These are phyloP conservation scores for slime mould (Dictyostelium discoideum) DNA, from an alignment of 78 protist species.

Conservation along the genomic window DNA sequence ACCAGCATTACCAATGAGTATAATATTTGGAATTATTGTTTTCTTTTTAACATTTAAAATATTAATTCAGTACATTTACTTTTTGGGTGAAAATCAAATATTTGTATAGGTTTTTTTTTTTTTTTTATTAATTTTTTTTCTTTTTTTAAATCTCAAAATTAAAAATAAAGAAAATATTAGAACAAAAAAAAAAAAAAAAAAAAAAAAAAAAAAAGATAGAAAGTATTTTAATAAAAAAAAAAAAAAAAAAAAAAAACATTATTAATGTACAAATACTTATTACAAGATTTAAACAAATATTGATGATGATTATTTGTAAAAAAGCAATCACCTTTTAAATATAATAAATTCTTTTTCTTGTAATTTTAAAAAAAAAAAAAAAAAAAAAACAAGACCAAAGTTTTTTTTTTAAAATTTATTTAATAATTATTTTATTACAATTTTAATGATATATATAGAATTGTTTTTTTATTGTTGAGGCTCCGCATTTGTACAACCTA, in stretches of 20 bases:
- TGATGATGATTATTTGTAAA: background rate
- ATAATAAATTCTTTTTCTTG: background rate
- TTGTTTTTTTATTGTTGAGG: background rate
- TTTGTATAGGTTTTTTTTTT: slow-evolving; percentile 14
- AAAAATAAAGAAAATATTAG: background rate
- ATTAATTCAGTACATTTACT: slow-evolving; percentile 83
- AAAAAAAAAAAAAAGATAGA: background rate
- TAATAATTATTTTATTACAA: no score
- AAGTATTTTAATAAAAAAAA: background rate
- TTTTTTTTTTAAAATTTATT: no score
- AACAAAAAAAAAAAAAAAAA: background rate
- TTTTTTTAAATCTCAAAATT: background rate
- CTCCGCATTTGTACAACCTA: background rate
- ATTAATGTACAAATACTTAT: background rate
- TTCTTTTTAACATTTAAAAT: slow-evolving; percentile 85
- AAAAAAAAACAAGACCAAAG: no score
- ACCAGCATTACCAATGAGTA: slow-evolving; percentile 98
- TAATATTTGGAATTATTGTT: slow-evolving; percentile 90
- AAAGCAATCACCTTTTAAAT: background rate
- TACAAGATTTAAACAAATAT: background rate
- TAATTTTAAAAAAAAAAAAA: background rate
- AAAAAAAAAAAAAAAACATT: background rate
- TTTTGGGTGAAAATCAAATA: slow-evolving; percentile 29
- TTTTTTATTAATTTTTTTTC: background rate
- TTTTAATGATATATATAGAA: no score